phyloP scores from a whole-genome alignment of 2,329 filamentous ascomycete species.

The Phoma sp. region DNA sequence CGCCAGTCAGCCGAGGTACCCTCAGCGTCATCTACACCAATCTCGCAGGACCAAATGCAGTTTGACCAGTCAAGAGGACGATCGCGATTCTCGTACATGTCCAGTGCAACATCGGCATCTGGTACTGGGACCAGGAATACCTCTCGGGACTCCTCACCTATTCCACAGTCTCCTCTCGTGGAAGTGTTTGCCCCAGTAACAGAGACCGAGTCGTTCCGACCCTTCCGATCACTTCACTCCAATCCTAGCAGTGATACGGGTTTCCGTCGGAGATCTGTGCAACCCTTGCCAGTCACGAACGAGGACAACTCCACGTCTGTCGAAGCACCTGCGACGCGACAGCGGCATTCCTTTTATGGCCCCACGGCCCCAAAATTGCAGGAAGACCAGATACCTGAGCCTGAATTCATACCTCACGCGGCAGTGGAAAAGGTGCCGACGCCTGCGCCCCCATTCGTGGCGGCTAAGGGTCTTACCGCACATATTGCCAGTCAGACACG shows the following conservation, averaged over 20 bases:
- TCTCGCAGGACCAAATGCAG: conserved; percentile 45
- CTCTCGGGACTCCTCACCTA: conserved; percentile 46
- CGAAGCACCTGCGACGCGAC: conserved; percentile 19
- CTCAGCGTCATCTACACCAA: conserved; percentile 42
- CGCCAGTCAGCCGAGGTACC: conserved; percentile 45
- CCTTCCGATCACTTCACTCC: conserved; percentile 48
- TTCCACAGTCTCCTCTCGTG: conserved; percentile 42
- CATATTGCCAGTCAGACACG: conserved; percentile 16
- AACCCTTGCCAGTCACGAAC: conserved; percentile 45
- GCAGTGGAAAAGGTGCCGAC: not conserved
- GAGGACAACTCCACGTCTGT: conserved; percentile 39
- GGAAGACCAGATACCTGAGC: conserved; percentile 16
- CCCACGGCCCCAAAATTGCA: conserved; percentile 33
- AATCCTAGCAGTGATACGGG: conserved; percentile 39
- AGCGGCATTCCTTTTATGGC: conserved; percentile 42
- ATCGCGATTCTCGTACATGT: conserved; percentile 48
- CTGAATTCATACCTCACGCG: not conserved
- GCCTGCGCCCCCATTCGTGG: not conserved
- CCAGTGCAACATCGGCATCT: conserved; percentile 44
- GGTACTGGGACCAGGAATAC: conserved; percentile 42
- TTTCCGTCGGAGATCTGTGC: conserved; percentile 48
- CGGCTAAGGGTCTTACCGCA: conserved; percentile 11
- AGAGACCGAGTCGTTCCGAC: conserved; percentile 37
- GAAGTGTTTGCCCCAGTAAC: conserved; percentile 27
- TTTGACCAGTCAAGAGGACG: conserved; percentile 47